Conservation (phyloP, 345 rosid genomes). For the Jatropha curcas region DNA sequence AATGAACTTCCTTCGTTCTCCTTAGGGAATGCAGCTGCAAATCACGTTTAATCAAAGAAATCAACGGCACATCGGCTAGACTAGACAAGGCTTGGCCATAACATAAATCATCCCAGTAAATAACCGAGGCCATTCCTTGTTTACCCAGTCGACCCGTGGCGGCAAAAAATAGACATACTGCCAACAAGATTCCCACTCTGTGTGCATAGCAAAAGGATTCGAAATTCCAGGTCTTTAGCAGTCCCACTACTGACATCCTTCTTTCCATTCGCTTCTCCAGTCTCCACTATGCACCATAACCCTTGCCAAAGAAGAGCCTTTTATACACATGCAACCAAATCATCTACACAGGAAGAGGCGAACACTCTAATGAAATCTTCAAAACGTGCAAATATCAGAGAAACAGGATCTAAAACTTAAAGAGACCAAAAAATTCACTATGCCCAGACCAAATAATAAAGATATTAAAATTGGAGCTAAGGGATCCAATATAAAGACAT, state of each 20-base stretch:
- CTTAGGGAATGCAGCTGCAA: no score
- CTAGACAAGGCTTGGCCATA: background rate
- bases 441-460: background rate
- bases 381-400: background rate
- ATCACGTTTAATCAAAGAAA: background rate
- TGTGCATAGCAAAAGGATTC: slow-evolving; percentile 60
- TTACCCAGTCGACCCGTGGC: slow-evolving; percentile 93
- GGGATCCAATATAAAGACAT: background rate
- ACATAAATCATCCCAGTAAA: background rate
- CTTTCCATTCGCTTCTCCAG: slow-evolving; percentile 57
- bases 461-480: slow-evolving; percentile 5
- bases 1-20: background rate
- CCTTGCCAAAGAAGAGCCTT: slow-evolving; percentile 45
- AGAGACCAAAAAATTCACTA: background rate
- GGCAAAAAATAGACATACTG: slow-evolving; percentile 77
- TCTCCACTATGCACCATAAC: slow-evolving; percentile 75
- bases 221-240: slow-evolving; percentile 27
- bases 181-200: slow-evolving; percentile 89
- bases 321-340: background rate
- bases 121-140: slow-evolving; percentile 23
- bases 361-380: slow-evolving; percentile 3
- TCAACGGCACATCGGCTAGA: background rate
- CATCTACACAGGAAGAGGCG: slow-evolving; percentile 2
- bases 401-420: slow-evolving; percentile 3
- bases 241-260: slow-evolving; percentile 26